These are phyloP conservation scores for Gossypium stocksii DNA, from an alignment of 345 rosid species.

Conservation along the genomic window DNA sequence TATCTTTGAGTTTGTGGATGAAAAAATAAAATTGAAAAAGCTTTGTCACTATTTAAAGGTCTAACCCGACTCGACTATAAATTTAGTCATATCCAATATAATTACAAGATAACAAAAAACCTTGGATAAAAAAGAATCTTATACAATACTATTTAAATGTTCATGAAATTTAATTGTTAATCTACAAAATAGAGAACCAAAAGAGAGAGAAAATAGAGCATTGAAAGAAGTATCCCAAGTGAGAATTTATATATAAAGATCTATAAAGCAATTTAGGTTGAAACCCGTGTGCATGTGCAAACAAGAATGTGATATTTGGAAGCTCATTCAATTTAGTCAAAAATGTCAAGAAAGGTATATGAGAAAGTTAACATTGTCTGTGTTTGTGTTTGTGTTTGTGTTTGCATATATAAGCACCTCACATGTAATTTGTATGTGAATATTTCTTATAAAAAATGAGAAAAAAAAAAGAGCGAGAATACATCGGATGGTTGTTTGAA, in stretches of 20 bases:
- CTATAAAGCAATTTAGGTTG: conserved; percentile 38
- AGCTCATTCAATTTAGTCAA: background rate
- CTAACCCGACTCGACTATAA: too few relatives aligned
- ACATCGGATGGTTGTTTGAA: too few relatives aligned
- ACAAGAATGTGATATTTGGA: conserved; percentile 48
- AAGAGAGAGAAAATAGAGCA: background rate
- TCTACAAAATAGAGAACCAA: background rate
- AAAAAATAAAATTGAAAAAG: too few relatives aligned
- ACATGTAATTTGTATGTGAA: conserved; percentile 60
- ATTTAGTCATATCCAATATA: too few relatives aligned
- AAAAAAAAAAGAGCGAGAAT: background rate
- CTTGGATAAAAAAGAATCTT: too few relatives aligned
- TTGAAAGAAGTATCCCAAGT: conserved; percentile 25
- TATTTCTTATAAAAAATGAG: conserved; percentile 5
- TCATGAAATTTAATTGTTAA: too few relatives aligned
- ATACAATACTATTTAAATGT: too few relatives aligned
- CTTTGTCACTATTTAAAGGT: too few relatives aligned
- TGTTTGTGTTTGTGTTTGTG: too few relatives aligned
- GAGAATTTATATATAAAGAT: conserved; percentile 12
- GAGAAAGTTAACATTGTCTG: conserved; percentile 31
- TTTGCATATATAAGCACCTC: conserved; percentile 44
- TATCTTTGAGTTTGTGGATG: too few relatives aligned
- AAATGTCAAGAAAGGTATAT: background rate
- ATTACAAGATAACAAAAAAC: too few relatives aligned
- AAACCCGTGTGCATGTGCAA: conserved; percentile 81